phyloP scores from a whole-genome alignment of 2,329 filamentous ascomycete species.

The Hypoxylon sp. region DNA sequence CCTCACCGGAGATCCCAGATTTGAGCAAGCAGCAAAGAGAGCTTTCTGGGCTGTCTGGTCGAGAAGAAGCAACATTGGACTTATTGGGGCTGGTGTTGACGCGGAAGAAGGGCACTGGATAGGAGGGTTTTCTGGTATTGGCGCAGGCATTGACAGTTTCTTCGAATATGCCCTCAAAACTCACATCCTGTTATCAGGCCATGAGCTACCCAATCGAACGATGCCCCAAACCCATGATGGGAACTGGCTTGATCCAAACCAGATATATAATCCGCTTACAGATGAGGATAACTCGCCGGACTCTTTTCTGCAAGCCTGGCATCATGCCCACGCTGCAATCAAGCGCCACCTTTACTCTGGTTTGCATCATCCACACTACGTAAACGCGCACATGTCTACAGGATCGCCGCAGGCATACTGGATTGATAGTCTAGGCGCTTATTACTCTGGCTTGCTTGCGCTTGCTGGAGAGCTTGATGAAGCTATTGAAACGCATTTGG shows the following conservation, averaged over 20 bases:
- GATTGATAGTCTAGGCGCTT: conserved; percentile 96
- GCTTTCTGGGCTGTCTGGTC: conserved; percentile 99
- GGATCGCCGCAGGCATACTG: conserved; percentile 90
- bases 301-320: conserved; percentile 83
- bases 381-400: conserved; percentile 87
- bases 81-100: conserved; percentile 92
- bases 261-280: conserved; percentile 66
- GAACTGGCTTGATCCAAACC: conserved; percentile 70
- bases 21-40: conserved; percentile 86
- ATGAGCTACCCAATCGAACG: conserved; percentile 64
- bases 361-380: conserved; percentile 88
- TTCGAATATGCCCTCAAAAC: conserved; percentile 98
- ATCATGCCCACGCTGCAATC: conserved; percentile 84
- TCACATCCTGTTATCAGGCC: conserved; percentile 86
- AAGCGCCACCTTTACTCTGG: conserved; percentile 90
- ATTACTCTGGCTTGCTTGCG: conserved; percentile 88
- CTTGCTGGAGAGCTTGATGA: conserved; percentile 90
- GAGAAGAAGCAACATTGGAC: conserved; percentile 80
- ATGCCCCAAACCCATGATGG: conserved; percentile 49
- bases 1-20: conserved; percentile 84
- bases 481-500: conserved; percentile 86
- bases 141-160: conserved; percentile 96
- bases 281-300: conserved; percentile 75
- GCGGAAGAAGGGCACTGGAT: conserved; percentile 92
- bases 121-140: conserved; percentile 88